phyloP scores from a whole-genome alignment of 192 early-diverging fungal species.

The Backusella psychrophila region DNA sequence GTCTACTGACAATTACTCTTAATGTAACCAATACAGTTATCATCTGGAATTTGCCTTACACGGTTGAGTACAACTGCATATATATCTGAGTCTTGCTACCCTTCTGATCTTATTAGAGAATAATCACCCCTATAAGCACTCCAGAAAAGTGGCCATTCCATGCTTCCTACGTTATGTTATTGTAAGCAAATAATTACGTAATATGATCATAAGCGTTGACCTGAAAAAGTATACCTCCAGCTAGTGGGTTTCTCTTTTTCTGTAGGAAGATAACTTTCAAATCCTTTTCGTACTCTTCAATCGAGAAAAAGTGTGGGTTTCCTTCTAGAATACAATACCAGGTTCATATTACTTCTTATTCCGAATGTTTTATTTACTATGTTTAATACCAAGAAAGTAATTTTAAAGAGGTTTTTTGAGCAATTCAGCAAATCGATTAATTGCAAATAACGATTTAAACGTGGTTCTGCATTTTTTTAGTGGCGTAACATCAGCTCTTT shows the following conservation, averaged over 20 bases:
- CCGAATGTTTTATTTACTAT: conserved; percentile 48
- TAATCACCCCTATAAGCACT: conserved; percentile 54
- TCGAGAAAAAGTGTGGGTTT: too few relatives aligned
- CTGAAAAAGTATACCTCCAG: conserved; percentile 48
- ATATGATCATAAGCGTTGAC: conserved; percentile 49
- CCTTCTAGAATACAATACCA: conserved; percentile 10
- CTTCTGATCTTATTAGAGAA: conserved; percentile 45
- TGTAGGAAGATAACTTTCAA: conserved; percentile 45
- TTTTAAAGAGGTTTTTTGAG: conserved; percentile 43
- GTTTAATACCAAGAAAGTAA: conserved; percentile 56
- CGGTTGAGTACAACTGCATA: too few relatives aligned
- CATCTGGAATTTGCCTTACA: neutral
- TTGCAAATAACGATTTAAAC: conserved; percentile 53
- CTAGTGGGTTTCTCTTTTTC: conserved; percentile 41
- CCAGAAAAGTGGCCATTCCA: conserved; percentile 51
- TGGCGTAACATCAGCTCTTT: conserved; percentile 50
- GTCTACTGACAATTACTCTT: conserved; percentile 60
- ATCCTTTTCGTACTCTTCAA: conserved; percentile 40
- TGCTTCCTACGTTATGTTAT: conserved; percentile 45
- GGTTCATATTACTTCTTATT: conserved; percentile 35
- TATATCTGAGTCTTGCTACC: neutral
- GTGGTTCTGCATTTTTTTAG: conserved; percentile 53
- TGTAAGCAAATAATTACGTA: conserved; percentile 53
- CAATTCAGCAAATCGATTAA: conserved; percentile 48
- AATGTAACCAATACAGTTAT: conserved; percentile 43